phyloP scores from a whole-genome alignment of 352 stramenopile species.

The Globisporangium barbulae region DNA sequence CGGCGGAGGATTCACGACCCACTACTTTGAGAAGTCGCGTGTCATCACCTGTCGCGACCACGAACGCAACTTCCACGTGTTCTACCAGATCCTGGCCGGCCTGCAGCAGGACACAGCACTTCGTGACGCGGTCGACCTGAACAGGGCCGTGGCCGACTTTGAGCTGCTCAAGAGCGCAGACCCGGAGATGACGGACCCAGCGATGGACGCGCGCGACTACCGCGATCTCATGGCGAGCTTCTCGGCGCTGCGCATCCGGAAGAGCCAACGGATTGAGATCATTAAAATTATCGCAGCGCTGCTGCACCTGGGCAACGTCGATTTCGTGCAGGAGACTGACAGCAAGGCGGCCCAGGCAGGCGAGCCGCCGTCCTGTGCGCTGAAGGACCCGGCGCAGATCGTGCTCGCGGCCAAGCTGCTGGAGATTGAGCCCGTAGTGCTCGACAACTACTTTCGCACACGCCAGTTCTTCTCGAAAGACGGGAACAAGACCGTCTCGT shows the following conservation, averaged over 20 bases:
- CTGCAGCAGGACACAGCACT: slow-evolving; percentile 69
- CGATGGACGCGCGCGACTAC: slow-evolving; percentile 68
- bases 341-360: slow-evolving; percentile 14
- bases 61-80: slow-evolving; percentile 93
- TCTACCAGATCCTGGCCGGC: slow-evolving; percentile 89
- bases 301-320: slow-evolving; percentile 77
- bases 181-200: slow-evolving; percentile 35
- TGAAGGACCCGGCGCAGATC: slow-evolving; percentile 70
- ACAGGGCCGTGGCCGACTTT: slow-evolving; percentile 54
- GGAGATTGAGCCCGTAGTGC: slow-evolving; percentile 72
- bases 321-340: slow-evolving; percentile 63
- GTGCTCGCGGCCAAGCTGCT: slow-evolving; percentile 63
- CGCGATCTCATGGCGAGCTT: slow-evolving; percentile 81
- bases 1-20: slow-evolving; percentile 73
- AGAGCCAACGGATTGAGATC: slow-evolving; percentile 79
- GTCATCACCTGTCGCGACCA: slow-evolving; percentile 67
- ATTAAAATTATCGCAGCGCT: slow-evolving; percentile 70
- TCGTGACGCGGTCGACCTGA: slow-evolving; percentile 65
- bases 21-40: slow-evolving; percentile 84
- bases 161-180: slow-evolving; percentile 50
- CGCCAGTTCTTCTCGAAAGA: slow-evolving; percentile 80
- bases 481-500: slow-evolving; percentile 69
- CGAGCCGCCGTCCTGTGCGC: slow-evolving; percentile 45
- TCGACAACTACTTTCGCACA: slow-evolving; percentile 86
- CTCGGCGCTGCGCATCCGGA: slow-evolving; percentile 70